Conservation (phyloP, 345 rosid species). For the Excoecaria agallocha region DNA sequence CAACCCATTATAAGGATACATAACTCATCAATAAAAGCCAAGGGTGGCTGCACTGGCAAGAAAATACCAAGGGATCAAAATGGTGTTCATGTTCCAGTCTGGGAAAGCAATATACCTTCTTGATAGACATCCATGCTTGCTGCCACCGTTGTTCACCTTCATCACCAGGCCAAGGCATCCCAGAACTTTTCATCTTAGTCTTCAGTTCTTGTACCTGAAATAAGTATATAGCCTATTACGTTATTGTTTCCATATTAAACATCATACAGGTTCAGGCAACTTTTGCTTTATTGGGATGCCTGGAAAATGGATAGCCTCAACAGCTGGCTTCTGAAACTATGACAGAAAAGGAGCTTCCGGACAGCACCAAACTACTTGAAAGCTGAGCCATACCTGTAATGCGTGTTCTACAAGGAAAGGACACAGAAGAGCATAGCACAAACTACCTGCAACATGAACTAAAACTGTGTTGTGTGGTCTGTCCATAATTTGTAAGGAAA, state of each 20-base stretch:
- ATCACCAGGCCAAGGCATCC: constrained; percentile 99
- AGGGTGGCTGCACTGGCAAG: neutral
- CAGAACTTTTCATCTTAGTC: constrained; percentile 69
- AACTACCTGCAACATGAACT: neutral
- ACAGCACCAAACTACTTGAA: neutral
- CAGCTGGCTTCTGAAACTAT: constrained; percentile 6
- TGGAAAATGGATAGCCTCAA: neutral
- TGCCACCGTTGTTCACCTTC: constrained; percentile 91
- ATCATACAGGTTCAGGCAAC: neutral
- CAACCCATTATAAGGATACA: neutral
- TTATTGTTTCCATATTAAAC: neutral
- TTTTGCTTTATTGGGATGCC: constrained; percentile 1
- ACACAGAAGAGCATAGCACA: neutral
- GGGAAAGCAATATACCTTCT: constrained; percentile 55
- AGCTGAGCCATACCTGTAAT: neutral
- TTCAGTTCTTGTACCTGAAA: constrained; percentile 87
- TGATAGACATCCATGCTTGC: constrained; percentile 95
- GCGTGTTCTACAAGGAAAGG: neutral
- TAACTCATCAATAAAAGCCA: neutral
- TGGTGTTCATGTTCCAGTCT: neutral
- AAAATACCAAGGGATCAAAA: neutral
- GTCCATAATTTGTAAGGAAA: neutral
- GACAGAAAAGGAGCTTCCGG: neutral
- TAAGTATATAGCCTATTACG: constrained; percentile 5
- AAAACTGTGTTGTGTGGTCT: neutral